These are phyloP conservation scores for Gliomastix tumulicola DNA, from an alignment of 2,329 filamentous ascomycete species.

Conservation along the genomic window DNA sequence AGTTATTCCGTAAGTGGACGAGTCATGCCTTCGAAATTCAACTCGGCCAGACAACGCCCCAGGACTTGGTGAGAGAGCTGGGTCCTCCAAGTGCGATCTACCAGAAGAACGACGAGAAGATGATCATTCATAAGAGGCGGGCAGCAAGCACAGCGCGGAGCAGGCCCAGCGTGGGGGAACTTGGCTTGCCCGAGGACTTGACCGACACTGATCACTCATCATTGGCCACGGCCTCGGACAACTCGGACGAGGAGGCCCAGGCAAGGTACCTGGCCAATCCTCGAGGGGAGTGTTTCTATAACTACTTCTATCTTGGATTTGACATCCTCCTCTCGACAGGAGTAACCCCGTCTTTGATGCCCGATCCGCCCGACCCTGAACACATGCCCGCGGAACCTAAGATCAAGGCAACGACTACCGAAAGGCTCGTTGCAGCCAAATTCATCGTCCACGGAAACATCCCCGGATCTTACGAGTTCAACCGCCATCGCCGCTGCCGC, in stretches of 20 bases:
- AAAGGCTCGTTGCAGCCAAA: slow-evolving; percentile 80
- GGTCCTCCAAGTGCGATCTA: slow-evolving; percentile 94
- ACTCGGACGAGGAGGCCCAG: slow-evolving; percentile 51
- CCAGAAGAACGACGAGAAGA: slow-evolving; percentile 79
- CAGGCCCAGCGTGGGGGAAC: slow-evolving; percentile 34
- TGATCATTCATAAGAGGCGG: slow-evolving; percentile 73
- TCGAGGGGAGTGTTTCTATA: slow-evolving; percentile 81
- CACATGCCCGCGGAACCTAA: too few species aligned
- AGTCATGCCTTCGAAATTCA: slow-evolving; percentile 62
- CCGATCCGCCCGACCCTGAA: slow-evolving; percentile 50
- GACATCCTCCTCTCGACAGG: slow-evolving; percentile 86
- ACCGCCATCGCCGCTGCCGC: slow-evolving; percentile 80
- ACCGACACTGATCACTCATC: slow-evolving; percentile 73
- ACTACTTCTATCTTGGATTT: slow-evolving; percentile 94
- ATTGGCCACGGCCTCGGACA: slow-evolving; percentile 63
- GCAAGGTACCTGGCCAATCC: slow-evolving; percentile 49
- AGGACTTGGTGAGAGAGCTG: slow-evolving; percentile 84
- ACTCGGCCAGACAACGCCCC: slow-evolving; percentile 81
- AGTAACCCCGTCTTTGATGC: slow-evolving; percentile 55
- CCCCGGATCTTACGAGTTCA: slow-evolving; percentile 94
- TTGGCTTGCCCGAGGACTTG: slow-evolving; percentile 45
- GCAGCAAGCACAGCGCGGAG: slow-evolving; percentile 42
- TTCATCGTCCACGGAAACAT: slow-evolving; percentile 92
- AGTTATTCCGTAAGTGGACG: slow-evolving; percentile 67
- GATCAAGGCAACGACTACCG: slow-evolving; percentile 38